Base-by-base conservation (phyloP, 2,329 filamentous ascomycete species). In the Corniculantispora saksenae region DNA sequence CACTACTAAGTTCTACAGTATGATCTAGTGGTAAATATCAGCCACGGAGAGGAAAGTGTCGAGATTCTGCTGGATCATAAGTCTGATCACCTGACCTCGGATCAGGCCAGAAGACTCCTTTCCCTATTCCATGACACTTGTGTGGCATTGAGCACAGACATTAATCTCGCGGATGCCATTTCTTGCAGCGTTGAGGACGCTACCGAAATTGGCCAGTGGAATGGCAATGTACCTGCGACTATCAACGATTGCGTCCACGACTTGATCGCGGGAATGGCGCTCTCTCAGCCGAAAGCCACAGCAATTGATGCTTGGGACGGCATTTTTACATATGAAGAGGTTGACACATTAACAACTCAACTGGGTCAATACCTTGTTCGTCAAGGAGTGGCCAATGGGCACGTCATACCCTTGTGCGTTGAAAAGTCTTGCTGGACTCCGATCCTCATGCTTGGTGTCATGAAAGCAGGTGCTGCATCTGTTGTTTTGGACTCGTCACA, bases 311-410 rank as follows among this genome's bases (percentile, higher is more conserved):
- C 68, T 4, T 69, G 68, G 68, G 71, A 82, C 82, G 61, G 84
- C 80, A 71, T 76, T 76, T 67, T 78, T 78, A 63, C 70, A 75
- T 27, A 78, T 62, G 66, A 75, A 67, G 48, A 83, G 23, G 70
- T 83, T 0, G 61, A 73, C 17, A 40, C 17, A 0, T 1, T 63
- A 0, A 54, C 72, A 4, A 60, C 66, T 5, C 45, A 48, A 2
- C 58, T 71, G 7, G 68, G 68, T n/a, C 15, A 38, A 32, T 15
- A 35, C 25, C 25, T 55, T n/a, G 13, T n/a, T 10, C 9, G 60
- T 57, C 19, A 65, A 67, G 12, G 61, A 59, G n/a, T 50, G 17
- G 23, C 23, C 60, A 3, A 3, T 65, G 61, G 67, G n/a, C 21
- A 38, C 1, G 53, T 67, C 21, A 66, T 71, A 19, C 68, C 68